These are phyloP conservation scores for Fomitopsis palustris DNA, from an alignment of 1,284 basidiomycete species.

Conservation along the genomic window DNA sequence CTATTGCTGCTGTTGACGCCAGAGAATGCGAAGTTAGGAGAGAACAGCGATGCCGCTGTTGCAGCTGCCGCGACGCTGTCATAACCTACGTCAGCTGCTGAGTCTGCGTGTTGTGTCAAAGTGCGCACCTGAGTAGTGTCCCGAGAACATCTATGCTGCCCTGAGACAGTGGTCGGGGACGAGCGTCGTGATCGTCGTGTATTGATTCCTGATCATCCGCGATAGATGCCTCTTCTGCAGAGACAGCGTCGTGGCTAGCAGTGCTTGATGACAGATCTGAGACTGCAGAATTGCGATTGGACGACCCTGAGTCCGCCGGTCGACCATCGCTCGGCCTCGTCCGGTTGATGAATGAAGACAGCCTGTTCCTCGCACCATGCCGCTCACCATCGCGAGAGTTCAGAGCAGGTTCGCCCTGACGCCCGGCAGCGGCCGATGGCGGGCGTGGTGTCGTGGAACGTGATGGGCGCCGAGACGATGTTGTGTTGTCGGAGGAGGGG, in stretches of 20 bases:
- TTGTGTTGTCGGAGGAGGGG: constrained; percentile 10
- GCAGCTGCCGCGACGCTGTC: constrained; percentile 75
- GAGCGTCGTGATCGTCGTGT: constrained; percentile 11
- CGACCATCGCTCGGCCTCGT: constrained; percentile 8
- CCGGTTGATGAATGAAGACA: constrained; percentile 25
- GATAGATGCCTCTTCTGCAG: constrained; percentile 15
- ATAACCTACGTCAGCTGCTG: neutral
- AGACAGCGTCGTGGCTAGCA: constrained; percentile 21
- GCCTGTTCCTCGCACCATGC: constrained; percentile 15
- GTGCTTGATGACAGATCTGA: constrained; percentile 14
- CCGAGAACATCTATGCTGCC: constrained; percentile 78
- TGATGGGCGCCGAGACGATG: constrained; percentile 8
- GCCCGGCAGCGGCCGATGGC: constrained; percentile 8
- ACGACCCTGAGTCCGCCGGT: neutral
- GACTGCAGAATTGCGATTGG: constrained; percentile 2
- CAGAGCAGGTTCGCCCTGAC: constrained; percentile 16
- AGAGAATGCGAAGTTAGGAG: constrained; percentile 40
- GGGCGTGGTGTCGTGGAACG: constrained; percentile 12
- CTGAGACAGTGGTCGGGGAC: constrained; percentile 45
- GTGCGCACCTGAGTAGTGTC: constrained; percentile 65
- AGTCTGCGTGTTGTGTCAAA: constrained; percentile 1
- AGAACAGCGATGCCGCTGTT: constrained; percentile 69
- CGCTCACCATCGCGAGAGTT: constrained; percentile 14
- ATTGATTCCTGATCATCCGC: constrained; percentile 2
- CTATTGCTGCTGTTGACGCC: neutral